Base-by-base conservation (phyloP, 495 filamentous ascomycete genomes). In the Aspergillus cavernicola region DNA sequence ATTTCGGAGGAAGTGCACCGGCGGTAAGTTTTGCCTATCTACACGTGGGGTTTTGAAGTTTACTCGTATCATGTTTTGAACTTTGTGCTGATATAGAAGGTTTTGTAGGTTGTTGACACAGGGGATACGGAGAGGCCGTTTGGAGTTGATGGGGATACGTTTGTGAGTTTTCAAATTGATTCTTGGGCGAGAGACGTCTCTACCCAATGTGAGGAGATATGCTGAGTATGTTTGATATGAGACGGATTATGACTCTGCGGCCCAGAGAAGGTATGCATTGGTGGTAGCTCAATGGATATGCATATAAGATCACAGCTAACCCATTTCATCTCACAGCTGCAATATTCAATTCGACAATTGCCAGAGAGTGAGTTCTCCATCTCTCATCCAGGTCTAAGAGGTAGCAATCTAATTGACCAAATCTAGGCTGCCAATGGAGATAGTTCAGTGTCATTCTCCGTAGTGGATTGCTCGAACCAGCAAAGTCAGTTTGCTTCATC, bases 71-170 rank as follows among this genome's bases (percentile, higher is more conserved):
- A 28, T 28, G 24, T 4, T 4, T 28, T 28, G 24, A 28, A 28
- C 8, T 42, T 26, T n/a, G 49, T 22, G 20, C 31, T 55, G 29
- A 50, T 50, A n/a, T 40, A 10, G 11, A 31, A 11, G 20, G 4
- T 19, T 35, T 28, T 42, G 24, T 47, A 60, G 58, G 32, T 60
- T 16, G 69, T 56, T 9, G 59, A 67, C 39, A 72, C 73, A 0
- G 66, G 59, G 1, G 66, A 76, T 45, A 41, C 64, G 10, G 50
- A 60, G 31, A 56, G 70, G 24, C 75, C 74, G 11, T 80, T 76
- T 56, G 69, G 59, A 38, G 75, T 78, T 3, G 63, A 72, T 16
- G 73, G 73, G 1, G 54, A 72, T 50, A 77, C 70, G 3, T 79
- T 79, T 58, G 75, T 80, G 59, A 35, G 76, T 68, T 55, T 22